Conservation (phyloP, 306 rosid genomes). For the Vachellia collinsii region DNA sequence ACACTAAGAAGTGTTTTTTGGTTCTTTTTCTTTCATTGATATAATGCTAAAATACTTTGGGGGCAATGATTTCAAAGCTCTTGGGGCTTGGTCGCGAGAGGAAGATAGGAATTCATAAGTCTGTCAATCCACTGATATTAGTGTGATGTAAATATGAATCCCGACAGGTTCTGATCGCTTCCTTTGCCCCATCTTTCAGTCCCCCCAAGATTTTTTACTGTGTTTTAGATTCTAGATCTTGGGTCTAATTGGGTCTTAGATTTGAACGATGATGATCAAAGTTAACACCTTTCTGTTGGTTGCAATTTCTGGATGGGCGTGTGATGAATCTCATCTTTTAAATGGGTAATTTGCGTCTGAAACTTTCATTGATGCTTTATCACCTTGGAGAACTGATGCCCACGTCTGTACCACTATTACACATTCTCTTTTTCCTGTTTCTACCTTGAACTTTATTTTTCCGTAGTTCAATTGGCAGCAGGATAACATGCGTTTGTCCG, state of each 20-base stretch:
- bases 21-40: background rate
- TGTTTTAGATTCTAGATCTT: background rate
- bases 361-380: slow-evolving; percentile 46
- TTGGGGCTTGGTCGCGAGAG: slow-evolving; percentile 44
- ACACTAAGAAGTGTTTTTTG: too few species aligned
- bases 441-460: background rate
- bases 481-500: too few species aligned
- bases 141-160: slow-evolving; percentile 75
- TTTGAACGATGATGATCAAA: background rate
- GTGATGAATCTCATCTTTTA: slow-evolving; percentile 38
- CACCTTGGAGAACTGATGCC: slow-evolving; percentile 59
- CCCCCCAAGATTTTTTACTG: background rate
- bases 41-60: background rate
- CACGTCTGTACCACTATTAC: background rate
- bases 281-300: background rate
- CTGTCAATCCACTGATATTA: slow-evolving; percentile 80
- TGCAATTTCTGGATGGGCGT: slow-evolving; percentile 15
- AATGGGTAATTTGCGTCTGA: slow-evolving; percentile 64
- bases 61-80: background rate
- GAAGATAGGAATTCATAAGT: slow-evolving; percentile 70
- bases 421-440: background rate
- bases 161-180: slow-evolving; percentile 97
- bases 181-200: background rate
- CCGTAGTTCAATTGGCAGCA: background rate
- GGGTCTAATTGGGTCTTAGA: background rate